Evolutionary conservation across 2,329 filamentous ascomycete genomes (phyloP), one percentile per base, ranked within the genome.

Genomic region (Xylaria polymorpha): DNA sequence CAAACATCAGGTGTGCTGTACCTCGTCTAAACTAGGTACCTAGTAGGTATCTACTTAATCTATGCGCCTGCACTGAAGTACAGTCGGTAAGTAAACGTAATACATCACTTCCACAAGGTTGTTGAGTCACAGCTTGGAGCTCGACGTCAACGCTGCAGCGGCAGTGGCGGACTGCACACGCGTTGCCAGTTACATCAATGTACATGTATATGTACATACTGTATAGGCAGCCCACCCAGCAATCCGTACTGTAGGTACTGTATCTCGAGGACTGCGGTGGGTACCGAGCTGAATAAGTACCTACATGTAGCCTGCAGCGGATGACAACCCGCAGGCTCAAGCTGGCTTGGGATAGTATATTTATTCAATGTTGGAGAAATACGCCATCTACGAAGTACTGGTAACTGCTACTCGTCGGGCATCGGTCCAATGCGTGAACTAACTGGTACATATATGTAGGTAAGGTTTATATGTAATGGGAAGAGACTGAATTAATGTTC

Each of bases 81-180:
- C 51, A 37, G 25, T 29, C 2, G 25, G 25, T 37, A 37, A 12
- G 7, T 37, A 37, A 9, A 12, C 35, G 35, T 12, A 29, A 2
- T 29, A 29, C 35, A 9, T 22, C 4, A 39, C 32, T 15, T 39
- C n/a, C 53, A 3, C 37, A 20, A 20, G 32, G 53, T 44, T 41
- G 60, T 65, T 65, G 66, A 68, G 69, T 71, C 69, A 71, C 66
- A 61, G 59, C 61, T 55, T 62, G 32, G 22, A 56, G 53, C 60
- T 57, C 55, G 60, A 70, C 60, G 58, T 71, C 66, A 60, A 64
- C 37, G 37, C 61, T 20, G 53, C 61, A 51, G 60, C 41, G 39
- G 41, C n/a, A 60, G 64, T 62, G 51, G 64, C 64, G 64, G 68
- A 48, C 48, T 68, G 65, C 58, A 53, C 61, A 35, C 50, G 66